Evolutionary conservation across 2,329 filamentous ascomycete genomes (phyloP), one percentile per base, ranked within the genome.

Genomic region (Cadophora malorum): DNA sequence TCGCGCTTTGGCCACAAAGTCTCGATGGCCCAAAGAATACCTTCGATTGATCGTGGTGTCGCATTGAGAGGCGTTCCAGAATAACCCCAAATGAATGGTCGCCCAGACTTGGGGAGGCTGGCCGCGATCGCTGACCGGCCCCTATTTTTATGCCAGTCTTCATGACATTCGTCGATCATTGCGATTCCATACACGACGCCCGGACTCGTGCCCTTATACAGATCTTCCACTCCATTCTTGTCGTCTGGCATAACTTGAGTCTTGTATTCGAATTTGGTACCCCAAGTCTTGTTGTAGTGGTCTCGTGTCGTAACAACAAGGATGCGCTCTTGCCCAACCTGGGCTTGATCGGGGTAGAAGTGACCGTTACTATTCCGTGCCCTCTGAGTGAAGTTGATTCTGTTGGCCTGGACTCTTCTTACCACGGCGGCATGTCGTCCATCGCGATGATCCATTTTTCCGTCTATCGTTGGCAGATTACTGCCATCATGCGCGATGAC

Each of bases 91-190:
- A 71, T 25, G 28, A 67, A 71, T 5, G 72, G 72, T 3, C 62
- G 23, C 4, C 49, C 50, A 7, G 45, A 31, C 23, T 14, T 62
- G 5, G 71, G 70, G 0, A 74, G 58, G 10, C 58, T 55, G 8
- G 58, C 28, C 21, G 72, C 60, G 19, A 74, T 47, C 12, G 28
- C 60, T 23, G 63, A 47, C 14, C 69, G 47, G 5, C 67, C 67
- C 58, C 68, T 69, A 19, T 62, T 64, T 49, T 65, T 67, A 16
- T 58, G 58, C 25, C 61, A 67, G 19, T 68, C 67, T 33, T 73
- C 72, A 49, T 74, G 72, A 28, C 55, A 71, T 56, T 74, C 72
- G 63, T 74, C 72, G 7, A 71, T 63, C 68, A 71, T 70, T 3
- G 71, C 71, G 45, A 74, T 71, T n/a, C 72, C 72, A 49, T 73